Conservation (phyloP, 306 rosid genomes). For the Casuarina glauca region DNA sequence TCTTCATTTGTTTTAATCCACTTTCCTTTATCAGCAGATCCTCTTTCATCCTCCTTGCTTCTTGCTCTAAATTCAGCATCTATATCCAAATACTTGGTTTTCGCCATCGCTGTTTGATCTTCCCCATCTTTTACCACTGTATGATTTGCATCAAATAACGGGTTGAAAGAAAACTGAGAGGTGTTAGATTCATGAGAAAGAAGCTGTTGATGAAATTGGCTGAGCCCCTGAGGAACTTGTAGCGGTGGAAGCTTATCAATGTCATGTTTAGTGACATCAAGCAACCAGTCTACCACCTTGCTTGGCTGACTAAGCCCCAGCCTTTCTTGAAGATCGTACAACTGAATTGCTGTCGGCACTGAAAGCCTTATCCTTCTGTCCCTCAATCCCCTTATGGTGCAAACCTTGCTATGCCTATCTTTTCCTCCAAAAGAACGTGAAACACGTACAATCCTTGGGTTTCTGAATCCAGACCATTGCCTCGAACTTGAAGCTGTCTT, state of each 20-base stretch:
- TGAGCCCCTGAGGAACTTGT: slow-evolving; percentile 58
- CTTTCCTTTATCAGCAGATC: slow-evolving; percentile 38
- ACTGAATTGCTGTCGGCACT: slow-evolving; percentile 76
- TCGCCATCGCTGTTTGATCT: neutral
- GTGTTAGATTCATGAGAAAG: slow-evolving; percentile 31
- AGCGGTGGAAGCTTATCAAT: slow-evolving; percentile 88
- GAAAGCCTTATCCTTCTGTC: slow-evolving; percentile 85
- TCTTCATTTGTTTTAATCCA: slow-evolving; percentile 44
- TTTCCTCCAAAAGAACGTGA: slow-evolving; percentile 87
- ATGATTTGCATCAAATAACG: slow-evolving; percentile 38
- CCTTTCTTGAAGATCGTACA: slow-evolving; percentile 81
- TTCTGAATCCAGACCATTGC: slow-evolving; percentile 71
- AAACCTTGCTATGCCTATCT: slow-evolving; percentile 95
- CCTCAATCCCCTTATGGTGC: slow-evolving; percentile 76
- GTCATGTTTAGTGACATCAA: slow-evolving; percentile 62
- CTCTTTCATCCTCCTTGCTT: slow-evolving; percentile 32
- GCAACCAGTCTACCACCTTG: slow-evolving; percentile 87
- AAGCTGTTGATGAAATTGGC: slow-evolving; percentile 56
- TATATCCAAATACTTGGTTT: slow-evolving; percentile 9
- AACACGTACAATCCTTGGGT: slow-evolving; percentile 83
- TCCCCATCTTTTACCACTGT: slow-evolving; percentile 22
- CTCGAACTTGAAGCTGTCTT: slow-evolving; percentile 50
- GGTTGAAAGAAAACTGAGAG: slow-evolving; percentile 18
- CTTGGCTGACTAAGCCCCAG: slow-evolving; percentile 82
- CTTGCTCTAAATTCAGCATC: slow-evolving; percentile 20